Evolutionary conservation across 352 stramenopile genomes (phyloP), one percentile per base, ranked within the genome.

Genomic region (Phytophthora rubi): DNA sequence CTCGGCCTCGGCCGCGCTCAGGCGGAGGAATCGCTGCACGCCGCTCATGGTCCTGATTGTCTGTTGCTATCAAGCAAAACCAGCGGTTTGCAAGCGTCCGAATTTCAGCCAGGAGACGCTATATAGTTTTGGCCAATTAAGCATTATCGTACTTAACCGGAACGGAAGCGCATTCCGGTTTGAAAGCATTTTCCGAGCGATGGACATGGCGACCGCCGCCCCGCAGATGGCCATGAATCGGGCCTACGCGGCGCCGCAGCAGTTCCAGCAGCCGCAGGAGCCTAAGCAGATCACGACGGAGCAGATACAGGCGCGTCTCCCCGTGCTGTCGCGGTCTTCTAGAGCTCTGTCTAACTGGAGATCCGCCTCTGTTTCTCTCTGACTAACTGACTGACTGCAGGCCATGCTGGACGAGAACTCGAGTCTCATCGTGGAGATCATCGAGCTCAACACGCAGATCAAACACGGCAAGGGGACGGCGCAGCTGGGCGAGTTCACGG

Each of bases 401-500:
- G 85, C 82, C 16, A 94, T 96, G 86, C 73, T 96, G 71, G 88
- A 96, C 52, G 86, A 96, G 67, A 96, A 96, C 74, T 94, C 88
- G 55, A 78, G 73, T 37, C 77, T 96, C 37, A 96, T 96, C 58
- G 88, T 96, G 8, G 88, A 94, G 66, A 93, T 96, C 76, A 96
- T 96, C 68, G 85, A 84, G 53, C 83, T 96, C 12, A 96, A 96
- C 68, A 96, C 90, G 65, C 78, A 92, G 65, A 93, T 96, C 60
- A 96, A 96, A 62, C 85, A 92, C 53, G 86, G 85, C 16, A 94
- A 94, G 47, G 88, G 88, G 12, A 93, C 83, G 30, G 66, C 76
- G 15, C 83, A 92, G 54, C 77, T 94, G 51, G 81, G 82, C 48
- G 86, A 94, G 42, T 86, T 94, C 69, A 91, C 84, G 47, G 86